Conservation (phyloP, 2,329 filamentous ascomycete genomes). For the Rachicladosporium sp. region DNA sequence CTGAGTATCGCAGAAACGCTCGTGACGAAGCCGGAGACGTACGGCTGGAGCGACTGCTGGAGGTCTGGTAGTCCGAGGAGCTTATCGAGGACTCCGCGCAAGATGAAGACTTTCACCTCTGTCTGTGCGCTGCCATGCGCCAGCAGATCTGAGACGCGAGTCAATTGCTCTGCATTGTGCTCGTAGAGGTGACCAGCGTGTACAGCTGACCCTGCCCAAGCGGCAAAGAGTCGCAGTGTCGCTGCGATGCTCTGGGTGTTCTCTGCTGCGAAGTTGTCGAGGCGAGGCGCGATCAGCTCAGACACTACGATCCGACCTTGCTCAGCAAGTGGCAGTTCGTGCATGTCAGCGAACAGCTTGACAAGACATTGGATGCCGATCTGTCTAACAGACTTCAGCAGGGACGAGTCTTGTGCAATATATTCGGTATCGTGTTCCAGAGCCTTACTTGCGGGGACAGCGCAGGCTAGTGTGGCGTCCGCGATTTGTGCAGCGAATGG, state of each 20-base stretch:
- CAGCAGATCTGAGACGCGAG: constrained; percentile 60
- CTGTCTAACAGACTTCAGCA: constrained; percentile 55
- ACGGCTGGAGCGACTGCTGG: constrained; percentile 50
- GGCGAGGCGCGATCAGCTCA: constrained; percentile 63
- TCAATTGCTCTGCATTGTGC: constrained; percentile 48
- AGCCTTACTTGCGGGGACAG: constrained; percentile 30
- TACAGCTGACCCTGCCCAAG: constrained; percentile 59
- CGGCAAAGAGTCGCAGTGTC: constrained; percentile 65
- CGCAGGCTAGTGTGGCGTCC: constrained; percentile 68
- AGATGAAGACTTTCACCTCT: constrained; percentile 70
- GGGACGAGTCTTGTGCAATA: constrained; percentile 33
- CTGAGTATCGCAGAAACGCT: constrained; percentile 42
- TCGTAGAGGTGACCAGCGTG: constrained; percentile 58
- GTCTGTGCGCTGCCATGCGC: constrained; percentile 64
- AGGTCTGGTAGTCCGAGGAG: constrained; percentile 47
- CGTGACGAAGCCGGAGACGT: constrained; percentile 53
- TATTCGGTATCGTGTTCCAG: constrained; percentile 19
- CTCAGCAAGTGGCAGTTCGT: constrained; percentile 56
- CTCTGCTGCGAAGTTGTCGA: constrained; percentile 69
- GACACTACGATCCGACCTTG: constrained; percentile 61
- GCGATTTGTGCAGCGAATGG: constrained; percentile 58
- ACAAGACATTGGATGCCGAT: constrained; percentile 73
- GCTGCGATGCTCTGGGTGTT: constrained; percentile 83
- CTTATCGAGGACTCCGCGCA: constrained; percentile 60
- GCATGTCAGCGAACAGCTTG: constrained; percentile 62